Conservation (phyloP, 1,139 yeast species). For the Yamadazyma aaseri region DNA sequence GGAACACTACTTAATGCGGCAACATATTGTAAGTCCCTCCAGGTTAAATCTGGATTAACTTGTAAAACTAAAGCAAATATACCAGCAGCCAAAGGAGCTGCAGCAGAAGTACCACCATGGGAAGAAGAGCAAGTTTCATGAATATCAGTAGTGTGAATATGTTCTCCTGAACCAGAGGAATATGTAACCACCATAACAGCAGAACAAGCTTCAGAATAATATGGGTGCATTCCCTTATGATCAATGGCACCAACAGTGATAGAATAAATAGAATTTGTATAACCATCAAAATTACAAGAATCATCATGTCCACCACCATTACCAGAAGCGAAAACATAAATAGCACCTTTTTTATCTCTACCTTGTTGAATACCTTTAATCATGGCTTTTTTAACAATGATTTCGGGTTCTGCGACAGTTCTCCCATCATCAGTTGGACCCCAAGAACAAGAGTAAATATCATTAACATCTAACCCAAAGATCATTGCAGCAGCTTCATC, state of each 20-base stretch:
- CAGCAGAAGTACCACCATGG: conserved; percentile 98
- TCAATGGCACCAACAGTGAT: conserved; percentile 96
- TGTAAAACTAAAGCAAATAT: conserved; percentile 78
- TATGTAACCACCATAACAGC: conserved; percentile 97
- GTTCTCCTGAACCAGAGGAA: conserved; percentile 88
- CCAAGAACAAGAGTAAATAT: conserved; percentile 97
- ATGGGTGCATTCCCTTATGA: conserved; percentile 79
- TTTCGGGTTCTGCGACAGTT: conserved; percentile 82
- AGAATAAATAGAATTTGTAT: conserved; percentile 92
- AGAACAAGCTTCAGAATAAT: conserved; percentile 88
- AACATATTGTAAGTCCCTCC: conserved; percentile 94
- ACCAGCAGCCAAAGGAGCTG: conserved; percentile 98
- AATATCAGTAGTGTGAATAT: conserved; percentile 88
- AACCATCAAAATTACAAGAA: conserved; percentile 96
- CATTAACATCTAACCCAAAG: conserved; percentile 76
- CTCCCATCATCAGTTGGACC: conserved; percentile 95
- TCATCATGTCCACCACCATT: conserved; percentile 86
- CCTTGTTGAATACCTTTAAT: conserved; percentile 85
- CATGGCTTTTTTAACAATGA: conserved; percentile 76
- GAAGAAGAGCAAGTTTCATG: conserved; percentile 63
- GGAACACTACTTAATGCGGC: conserved; percentile 73
- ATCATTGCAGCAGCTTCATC: conserved; percentile 91
- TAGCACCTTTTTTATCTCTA: conserved; percentile 74
- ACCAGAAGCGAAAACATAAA: conserved; percentile 95
- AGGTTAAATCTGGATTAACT: conserved; percentile 82